Base-by-base conservation (phyloP, 2,329 filamentous ascomycete genomes). In the Pseudophaeomoniella oleicola region DNA sequence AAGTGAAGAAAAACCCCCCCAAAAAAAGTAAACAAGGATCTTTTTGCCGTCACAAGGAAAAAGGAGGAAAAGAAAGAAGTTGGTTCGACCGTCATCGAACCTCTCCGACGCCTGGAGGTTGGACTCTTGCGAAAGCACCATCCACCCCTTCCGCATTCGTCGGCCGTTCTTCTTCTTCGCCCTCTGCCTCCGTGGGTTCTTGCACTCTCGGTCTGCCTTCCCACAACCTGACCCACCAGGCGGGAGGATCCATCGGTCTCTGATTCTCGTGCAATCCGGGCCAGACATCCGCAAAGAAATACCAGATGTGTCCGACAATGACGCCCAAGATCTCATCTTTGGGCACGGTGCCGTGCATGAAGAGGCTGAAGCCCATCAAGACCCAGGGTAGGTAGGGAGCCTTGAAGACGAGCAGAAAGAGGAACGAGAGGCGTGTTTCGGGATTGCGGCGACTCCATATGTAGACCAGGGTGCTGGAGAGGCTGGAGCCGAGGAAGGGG, bases 371-470 rank as follows among this genome's bases (percentile, higher is more conserved):
- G 0, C 72, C 79, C 72, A 96, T 87, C 50, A 98, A 60, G 2
- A 98, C 88, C 87, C 88, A 96, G 0, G 90, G 90, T 32, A 98
- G 65, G 58, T 92, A 96, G 1, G 90, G 90, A 15, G 90, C 90
- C 4, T 82, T 85, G 59, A 98, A 96, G 1, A 90, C 82, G 30
- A 96, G 60, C 34, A 98, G 57, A 0, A 90, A 90, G 3, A 98
- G 63, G 56, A 94, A 86, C 53, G 84, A 93, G 11, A 98, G 69
- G 39, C 84, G 71, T 0, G 86, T 92, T 44, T 94, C 84, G 1
- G 90, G 88, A 55, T 98, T 96, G 39, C 88, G 78, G 37, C 90
- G 74, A 44, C 86, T 90, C 90, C 90, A 98, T 51, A 98, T 94
- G 58, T 98, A 98, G 39, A 96, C 88, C 42, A 98, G 68, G 4